phyloP scores from a whole-genome alignment of 805 yeast species.

The Wickerhamomyces ciferrii region DNA sequence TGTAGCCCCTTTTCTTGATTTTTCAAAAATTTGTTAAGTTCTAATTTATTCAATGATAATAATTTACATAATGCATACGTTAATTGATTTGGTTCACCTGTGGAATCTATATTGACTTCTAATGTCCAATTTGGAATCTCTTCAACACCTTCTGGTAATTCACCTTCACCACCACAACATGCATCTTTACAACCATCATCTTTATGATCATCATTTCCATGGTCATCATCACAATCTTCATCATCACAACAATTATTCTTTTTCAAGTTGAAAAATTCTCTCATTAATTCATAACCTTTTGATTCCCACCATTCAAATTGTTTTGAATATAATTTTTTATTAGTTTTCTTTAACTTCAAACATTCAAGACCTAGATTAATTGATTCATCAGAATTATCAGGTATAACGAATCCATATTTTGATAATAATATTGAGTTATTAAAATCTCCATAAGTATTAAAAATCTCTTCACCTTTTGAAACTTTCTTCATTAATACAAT shows the following conservation, averaged over 20 bases:
- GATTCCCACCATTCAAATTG: slow-evolving; percentile 46
- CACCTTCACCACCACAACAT: slow-evolving; percentile 10
- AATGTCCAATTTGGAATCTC: slow-evolving; percentile 37
- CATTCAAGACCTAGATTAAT: slow-evolving; percentile 54
- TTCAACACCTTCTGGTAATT: slow-evolving; percentile 13
- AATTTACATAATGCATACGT: slow-evolving; percentile 37
- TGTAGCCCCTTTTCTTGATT: slow-evolving; percentile 12
- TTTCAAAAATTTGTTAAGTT: slow-evolving; percentile 21
- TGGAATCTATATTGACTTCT: slow-evolving; percentile 30
- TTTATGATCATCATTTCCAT: slow-evolving; percentile 7
- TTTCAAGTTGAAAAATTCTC: slow-evolving; percentile 7
- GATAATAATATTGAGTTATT: slow-evolving; percentile 62
- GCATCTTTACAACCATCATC: slow-evolving; percentile 7
- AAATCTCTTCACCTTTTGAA: slow-evolving; percentile 51
- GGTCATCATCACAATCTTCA: slow-evolving; percentile 8
- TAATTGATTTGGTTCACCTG: slow-evolving; percentile 41
- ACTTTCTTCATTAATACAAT: slow-evolving; percentile 45
- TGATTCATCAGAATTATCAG: slow-evolving; percentile 48
- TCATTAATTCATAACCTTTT: slow-evolving; percentile 33
- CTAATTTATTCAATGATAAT: slow-evolving; percentile 23
- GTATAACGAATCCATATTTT: slow-evolving; percentile 71
- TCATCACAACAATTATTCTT: slow-evolving; percentile 11
- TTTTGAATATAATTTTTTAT: slow-evolving; percentile 26
- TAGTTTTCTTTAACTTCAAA: slow-evolving; percentile 26
- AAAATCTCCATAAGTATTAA: slow-evolving; percentile 79